These are phyloP conservation scores for Fusarium torreyae DNA, from an alignment of 2,329 filamentous ascomycete genomes.

Conservation along the genomic window DNA sequence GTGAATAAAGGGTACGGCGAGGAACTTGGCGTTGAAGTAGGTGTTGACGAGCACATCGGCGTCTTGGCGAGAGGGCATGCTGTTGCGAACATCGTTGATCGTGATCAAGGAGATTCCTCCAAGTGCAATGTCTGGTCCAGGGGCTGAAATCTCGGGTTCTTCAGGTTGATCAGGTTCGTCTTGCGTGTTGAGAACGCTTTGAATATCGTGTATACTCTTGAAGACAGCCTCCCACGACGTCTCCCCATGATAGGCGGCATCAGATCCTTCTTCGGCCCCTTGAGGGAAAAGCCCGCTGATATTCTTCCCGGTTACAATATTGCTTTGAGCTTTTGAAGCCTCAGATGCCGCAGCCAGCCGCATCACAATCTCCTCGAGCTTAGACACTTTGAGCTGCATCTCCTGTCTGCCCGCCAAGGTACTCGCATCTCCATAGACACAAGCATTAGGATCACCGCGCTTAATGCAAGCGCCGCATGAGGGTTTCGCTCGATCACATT, in stretches of 20 bases:
- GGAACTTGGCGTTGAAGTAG: conserved; percentile 60
- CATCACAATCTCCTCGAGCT: conserved; percentile 60
- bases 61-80: conserved; percentile 56
- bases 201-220: conserved; percentile 60
- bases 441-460: conserved; percentile 54
- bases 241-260: conserved; percentile 54
- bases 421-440: conserved; percentile 52
- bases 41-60: conserved; percentile 55
- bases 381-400: conserved; percentile 58
- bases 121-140: conserved; percentile 54
- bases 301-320: not conserved
- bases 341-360: conserved; percentile 50
- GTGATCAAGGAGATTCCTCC: conserved; percentile 49
- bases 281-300: not conserved
- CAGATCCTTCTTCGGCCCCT: conserved; percentile 23
- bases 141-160: conserved; percentile 19
- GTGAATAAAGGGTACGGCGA: conserved; percentile 58
- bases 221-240: conserved; percentile 61
- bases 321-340: not conserved
- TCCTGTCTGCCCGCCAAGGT: conserved; percentile 50
- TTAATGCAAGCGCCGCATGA: conserved; percentile 58
- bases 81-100: conserved; percentile 52
- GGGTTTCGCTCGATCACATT: conserved; percentile 60
- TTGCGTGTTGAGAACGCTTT: conserved; percentile 52
- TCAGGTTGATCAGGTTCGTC: conserved; percentile 18